A percentile compares a stretch with the other conserved stretches of the same genome.
phyloP scores from a whole-genome alignment of 352 stramenopile species.

The Phytophthora sp. region DNA sequence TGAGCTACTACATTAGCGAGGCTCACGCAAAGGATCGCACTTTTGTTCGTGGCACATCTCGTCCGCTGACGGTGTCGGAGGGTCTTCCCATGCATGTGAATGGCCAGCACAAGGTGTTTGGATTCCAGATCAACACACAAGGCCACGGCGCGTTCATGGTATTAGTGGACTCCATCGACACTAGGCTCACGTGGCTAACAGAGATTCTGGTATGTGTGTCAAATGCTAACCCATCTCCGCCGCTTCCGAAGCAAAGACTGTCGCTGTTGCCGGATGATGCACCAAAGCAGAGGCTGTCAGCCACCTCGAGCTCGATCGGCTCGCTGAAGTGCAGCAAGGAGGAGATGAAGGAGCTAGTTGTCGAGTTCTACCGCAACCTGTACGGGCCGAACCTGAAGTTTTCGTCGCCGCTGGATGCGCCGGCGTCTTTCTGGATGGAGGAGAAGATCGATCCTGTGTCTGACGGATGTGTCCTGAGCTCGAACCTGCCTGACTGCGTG shows the following conservation, averaged over 20 bases:
- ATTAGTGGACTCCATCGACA: conserved; percentile 85
- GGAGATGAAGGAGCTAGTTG: conserved; percentile 78
- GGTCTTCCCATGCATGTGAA: conserved; percentile 73
- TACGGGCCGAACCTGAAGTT: conserved; percentile 83
- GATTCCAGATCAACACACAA: conserved; percentile 89
- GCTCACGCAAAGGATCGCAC: conserved; percentile 85
- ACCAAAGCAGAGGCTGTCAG: conserved; percentile 40
- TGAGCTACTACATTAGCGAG: conserved; percentile 90
- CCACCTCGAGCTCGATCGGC: conserved; percentile 34
- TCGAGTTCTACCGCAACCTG: conserved; percentile 83
- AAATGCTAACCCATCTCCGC: conserved; percentile 44
- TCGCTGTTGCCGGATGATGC: conserved; percentile 61
- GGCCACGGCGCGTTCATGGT: conserved; percentile 87
- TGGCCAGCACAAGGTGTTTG: conserved; percentile 77
- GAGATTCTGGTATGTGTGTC: conserved; percentile 79
- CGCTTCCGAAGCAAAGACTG: conserved; percentile 49
- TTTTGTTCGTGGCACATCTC: conserved; percentile 81
- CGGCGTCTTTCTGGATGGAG: conserved; percentile 85
- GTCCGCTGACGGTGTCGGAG: conserved; percentile 81
- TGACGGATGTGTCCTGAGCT: conserved; percentile 79
- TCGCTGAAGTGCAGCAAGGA: conserved; percentile 63
- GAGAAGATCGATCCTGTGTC: conserved; percentile 82
- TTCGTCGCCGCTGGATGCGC: conserved; percentile 75
- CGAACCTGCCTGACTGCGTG: conserved; percentile 85
- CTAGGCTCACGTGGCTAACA: conserved; percentile 80